phyloP scores from a whole-genome alignment of 345 rosid genomes.

The Brassica napus region Da-Ae NC_063447.1:36020001-36020500 shows the following conservation, averaged over 20 bases:
- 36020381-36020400: neutral
- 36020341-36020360: neutral
- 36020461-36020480: neutral
- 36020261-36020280: neutral
- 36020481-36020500: neutral
- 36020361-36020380: neutral
- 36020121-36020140: neutral
- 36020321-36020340: neutral
- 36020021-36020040: neutral
- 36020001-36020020: neutral
- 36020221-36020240: neutral
- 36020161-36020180: neutral
- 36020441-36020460: neutral
- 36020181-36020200: neutral
- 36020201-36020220: neutral
- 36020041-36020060: neutral
- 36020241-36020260: neutral
- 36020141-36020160: neutral
- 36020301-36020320: neutral
- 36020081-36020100: neutral
- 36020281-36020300: neutral
- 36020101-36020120: neutral
- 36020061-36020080: neutral
- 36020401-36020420: no score
- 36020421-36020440: neutral